Conservation (phyloP, 2,329 filamentous ascomycete species). For the Diaporthe sp. region DNA sequence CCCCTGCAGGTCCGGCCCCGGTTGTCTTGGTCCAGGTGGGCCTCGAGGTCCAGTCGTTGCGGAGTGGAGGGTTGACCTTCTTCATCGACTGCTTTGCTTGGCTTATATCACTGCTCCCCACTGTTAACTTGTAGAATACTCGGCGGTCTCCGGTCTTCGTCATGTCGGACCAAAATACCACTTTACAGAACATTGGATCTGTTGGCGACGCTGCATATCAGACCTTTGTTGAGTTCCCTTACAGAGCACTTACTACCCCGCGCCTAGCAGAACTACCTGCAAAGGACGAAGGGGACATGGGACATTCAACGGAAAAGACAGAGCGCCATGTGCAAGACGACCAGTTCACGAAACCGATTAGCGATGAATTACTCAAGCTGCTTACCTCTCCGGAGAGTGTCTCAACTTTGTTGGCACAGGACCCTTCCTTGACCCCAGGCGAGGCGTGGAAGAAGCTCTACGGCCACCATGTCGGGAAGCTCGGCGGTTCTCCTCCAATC, state of each 20-base stretch:
- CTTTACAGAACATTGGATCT: slow-evolving; percentile 21
- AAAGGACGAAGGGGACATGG: neutral
- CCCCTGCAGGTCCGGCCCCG: slow-evolving; percentile 28
- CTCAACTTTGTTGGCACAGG: slow-evolving; percentile 67
- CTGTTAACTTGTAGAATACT: neutral
- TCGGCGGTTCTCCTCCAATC: slow-evolving; percentile 34
- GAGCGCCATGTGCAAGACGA: slow-evolving; percentile 31
- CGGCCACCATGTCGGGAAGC: slow-evolving; percentile 46
- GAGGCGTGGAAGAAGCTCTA: slow-evolving; percentile 71
- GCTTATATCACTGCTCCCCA: slow-evolving; percentile 28
- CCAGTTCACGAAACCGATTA: slow-evolving; percentile 48
- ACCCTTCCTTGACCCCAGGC: slow-evolving; percentile 65
- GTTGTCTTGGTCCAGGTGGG: slow-evolving; percentile 18
- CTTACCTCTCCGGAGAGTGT: slow-evolving; percentile 68
- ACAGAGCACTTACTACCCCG: slow-evolving; percentile 47
- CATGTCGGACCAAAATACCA: slow-evolving; percentile 34
- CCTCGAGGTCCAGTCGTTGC: slow-evolving; percentile 11
- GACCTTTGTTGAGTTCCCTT: slow-evolving; percentile 49
- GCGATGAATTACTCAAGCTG: slow-evolving; percentile 62
- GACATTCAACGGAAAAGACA: slow-evolving; percentile 6
- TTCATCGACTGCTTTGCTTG: neutral
- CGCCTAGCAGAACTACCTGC: slow-evolving; percentile 42
- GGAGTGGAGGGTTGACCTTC: neutral
- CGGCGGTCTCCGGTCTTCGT: neutral
- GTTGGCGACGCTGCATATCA: slow-evolving; percentile 45